These are phyloP conservation scores for Clonostachys rhizophaga DNA, from an alignment of 2,329 filamentous ascomycete species.

Conservation along the genomic window DNA sequence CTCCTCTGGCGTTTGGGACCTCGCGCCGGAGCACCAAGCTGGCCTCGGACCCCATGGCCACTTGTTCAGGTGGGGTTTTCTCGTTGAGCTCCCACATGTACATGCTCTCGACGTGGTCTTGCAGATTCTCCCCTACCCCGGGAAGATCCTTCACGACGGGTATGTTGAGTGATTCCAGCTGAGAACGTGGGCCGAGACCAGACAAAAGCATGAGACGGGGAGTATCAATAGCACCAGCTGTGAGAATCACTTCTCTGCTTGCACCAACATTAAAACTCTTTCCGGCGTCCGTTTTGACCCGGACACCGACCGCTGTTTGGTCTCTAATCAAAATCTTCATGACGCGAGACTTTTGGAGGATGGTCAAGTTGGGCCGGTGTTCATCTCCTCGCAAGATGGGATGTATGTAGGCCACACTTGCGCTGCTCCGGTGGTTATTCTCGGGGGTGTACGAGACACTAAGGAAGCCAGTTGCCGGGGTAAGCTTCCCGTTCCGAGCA, in stretches of 20 bases:
- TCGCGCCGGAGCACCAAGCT: slow-evolving; percentile 75
- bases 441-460: slow-evolving; percentile 92
- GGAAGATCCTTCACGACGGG: slow-evolving; percentile 50
- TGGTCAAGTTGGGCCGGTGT: slow-evolving; percentile 75
- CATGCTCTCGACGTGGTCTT: slow-evolving; percentile 16
- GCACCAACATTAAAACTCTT: slow-evolving; percentile 52
- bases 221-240: slow-evolving; percentile 32
- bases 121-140: slow-evolving; percentile 51
- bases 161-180: slow-evolving; percentile 37
- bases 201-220: slow-evolving; percentile 38
- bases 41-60: slow-evolving; percentile 75
- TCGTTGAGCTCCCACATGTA: too few species aligned
- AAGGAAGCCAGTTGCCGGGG: slow-evolving; percentile 76
- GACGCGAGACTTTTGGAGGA: slow-evolving; percentile 86
- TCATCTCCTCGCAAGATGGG: slow-evolving; percentile 82
- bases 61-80: slow-evolving; percentile 53
- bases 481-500: slow-evolving; percentile 64
- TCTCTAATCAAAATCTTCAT: slow-evolving; percentile 70
- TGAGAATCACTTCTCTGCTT: slow-evolving; percentile 46
- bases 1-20: slow-evolving; percentile 12
- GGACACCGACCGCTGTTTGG: slow-evolving; percentile 68
- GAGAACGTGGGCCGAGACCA: slow-evolving; percentile 31
- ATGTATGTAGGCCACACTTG: slow-evolving; percentile 89
- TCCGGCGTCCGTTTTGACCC: slow-evolving; percentile 55
- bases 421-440: slow-evolving; percentile 76